Evolutionary conservation across 2,329 filamentous ascomycete genomes (phyloP), one percentile per base, ranked within the genome.

Genomic region (Epichloe amarillans): DNA sequence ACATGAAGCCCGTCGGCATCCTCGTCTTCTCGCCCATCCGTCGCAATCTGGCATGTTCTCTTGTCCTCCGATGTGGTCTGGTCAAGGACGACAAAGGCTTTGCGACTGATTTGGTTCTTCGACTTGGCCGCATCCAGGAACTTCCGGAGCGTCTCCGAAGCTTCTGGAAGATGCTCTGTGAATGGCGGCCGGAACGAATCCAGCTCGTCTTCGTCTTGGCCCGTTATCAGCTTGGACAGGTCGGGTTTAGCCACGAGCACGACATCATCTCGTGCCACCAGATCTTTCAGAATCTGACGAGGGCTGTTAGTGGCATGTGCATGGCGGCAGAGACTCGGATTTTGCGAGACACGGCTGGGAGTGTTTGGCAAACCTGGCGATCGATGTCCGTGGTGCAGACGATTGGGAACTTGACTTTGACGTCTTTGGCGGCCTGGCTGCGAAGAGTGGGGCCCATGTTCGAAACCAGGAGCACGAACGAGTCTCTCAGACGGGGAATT

Each of bases 361-460:
- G 0, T 8, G n/a, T 46, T 46, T 46, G 35, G 35, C 33, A 39
- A 17, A 47, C 35, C 17, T 47, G 46, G 35, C 1, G 15, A 26
- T 47, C 46, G 12, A 47, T 26, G 35, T 40, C 46, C 19, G 36
- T 19, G 35, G 46, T 47, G 46, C 33, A 38, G 7, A 47, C 35
- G 46, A 47, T 17, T 6, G 46, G 46, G 12, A 39, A 47, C 35
- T 47, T 47, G 46, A 47, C 46, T 19, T 47, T 47, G 46, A 47
- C 46, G 35, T 38, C n/a, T 12, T 47, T 39, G 19, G 17, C 36
- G 11, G 46, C 15, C 35, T 47, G 35, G 35, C 46, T 47, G 36
- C 46, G 46, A 5, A 47, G 35, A 4, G 46, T 47, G n/a, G 17
- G 26, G 5, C 46, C 35, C 46, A 47, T 47, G 46, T 10, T 39